Conservation (phyloP, 139 green algal genomes). For the Limnomonas spitsbergensis region DNA sequence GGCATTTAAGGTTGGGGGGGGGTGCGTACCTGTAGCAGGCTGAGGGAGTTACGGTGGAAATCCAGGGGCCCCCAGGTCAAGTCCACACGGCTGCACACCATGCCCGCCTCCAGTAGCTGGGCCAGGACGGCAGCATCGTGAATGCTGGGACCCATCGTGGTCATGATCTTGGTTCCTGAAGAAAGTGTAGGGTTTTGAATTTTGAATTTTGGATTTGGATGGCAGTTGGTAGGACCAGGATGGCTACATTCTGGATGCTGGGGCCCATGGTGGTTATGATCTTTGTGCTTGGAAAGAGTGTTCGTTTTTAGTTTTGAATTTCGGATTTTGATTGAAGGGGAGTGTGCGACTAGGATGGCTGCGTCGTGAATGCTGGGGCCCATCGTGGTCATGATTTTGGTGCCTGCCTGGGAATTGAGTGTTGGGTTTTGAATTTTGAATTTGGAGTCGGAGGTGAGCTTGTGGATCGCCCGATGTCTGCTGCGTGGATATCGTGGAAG, state of each 20-base stretch:
- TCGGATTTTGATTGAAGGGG: background rate
- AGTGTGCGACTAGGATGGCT: constrained; percentile 41
- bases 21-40: constrained; percentile 37
- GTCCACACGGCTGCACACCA: constrained; percentile 56
- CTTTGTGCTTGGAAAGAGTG: background rate
- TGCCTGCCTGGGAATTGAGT: constrained; percentile 8
- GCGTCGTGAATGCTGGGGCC: constrained; percentile 54
- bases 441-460: no score
- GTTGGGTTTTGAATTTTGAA: no score
- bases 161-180: constrained; percentile 34
- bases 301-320: background rate
- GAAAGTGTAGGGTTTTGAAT: background rate
- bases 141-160: constrained; percentile 44
- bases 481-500: no score
- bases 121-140: constrained; percentile 60
- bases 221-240: background rate
- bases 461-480: no score
- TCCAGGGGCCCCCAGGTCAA: constrained; percentile 45
- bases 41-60: constrained; percentile 60
- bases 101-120: constrained; percentile 65
- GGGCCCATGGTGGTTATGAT: background rate
- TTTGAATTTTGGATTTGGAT: background rate
- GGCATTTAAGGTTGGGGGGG: background rate
- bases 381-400: constrained; percentile 35
- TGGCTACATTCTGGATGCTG: background rate